Percentiles rank a stretch among this genome's conserved stretches.
phyloP scores from a whole-genome alignment of 1,139 yeast genomes.

The Hanseniaspora uvarum region DNA sequence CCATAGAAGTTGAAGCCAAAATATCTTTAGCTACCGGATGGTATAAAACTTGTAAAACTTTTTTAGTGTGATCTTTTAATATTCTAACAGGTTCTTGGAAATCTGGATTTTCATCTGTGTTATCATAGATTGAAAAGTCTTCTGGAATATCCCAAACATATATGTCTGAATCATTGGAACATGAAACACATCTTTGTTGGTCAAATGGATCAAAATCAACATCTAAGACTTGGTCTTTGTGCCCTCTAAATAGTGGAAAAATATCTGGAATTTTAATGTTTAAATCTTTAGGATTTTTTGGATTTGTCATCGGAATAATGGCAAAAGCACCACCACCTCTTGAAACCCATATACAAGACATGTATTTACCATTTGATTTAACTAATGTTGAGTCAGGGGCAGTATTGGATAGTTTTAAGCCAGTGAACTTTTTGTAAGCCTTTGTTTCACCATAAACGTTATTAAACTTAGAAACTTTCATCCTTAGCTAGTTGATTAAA shows the following conservation, averaged over 20 bases:
- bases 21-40: conserved; percentile 84
- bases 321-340: conserved; percentile 98
- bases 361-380: conserved; percentile 71
- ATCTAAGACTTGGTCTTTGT: conserved; percentile 87
- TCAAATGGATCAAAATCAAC: conserved; percentile 88
- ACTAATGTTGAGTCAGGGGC: conserved; percentile 94
- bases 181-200: conserved; percentile 62
- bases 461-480: conserved; percentile 86
- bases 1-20: conserved; percentile 81
- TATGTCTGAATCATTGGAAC: conserved; percentile 86
- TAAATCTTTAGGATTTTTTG: conserved; percentile 40
- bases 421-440: conserved; percentile 79
- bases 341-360: conserved; percentile 85
- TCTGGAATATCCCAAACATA: conserved; percentile 81
- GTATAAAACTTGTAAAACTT: conserved; percentile 85
- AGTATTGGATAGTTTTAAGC: conserved; percentile 70
- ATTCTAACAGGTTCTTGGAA: conserved; percentile 47
- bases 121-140: conserved; percentile 57
- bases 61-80: conserved; percentile 77
- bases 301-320: conserved; percentile 53
- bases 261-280: conserved; percentile 87
- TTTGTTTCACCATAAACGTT: conserved; percentile 85
- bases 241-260: conserved; percentile 89
- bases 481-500: no score
- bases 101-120: conserved; percentile 48